Evolutionary conservation across 345 rosid genomes (phyloP), one percentile per base, ranked within the genome.

Genomic region (Erysimum cheiranthoides): DNA sequence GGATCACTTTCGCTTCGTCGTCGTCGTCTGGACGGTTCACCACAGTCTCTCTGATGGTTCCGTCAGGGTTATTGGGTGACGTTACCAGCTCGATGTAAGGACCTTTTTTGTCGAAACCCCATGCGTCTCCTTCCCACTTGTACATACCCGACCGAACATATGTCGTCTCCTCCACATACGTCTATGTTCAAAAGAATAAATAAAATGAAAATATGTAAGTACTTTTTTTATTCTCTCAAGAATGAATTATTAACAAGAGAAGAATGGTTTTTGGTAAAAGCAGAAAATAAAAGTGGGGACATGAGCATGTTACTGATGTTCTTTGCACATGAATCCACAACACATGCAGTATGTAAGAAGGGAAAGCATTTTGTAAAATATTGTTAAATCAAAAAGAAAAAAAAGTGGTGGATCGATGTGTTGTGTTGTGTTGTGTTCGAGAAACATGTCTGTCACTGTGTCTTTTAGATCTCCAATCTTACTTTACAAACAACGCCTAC

Each of bases 1-100:
- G 80, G 31, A 94, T 82, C 27, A 84, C 80, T 73, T 81, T 86
- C 18, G 90, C 96, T 21, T 80, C 85, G 12, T 71, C 76, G 12
- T 71, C 76, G 13, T 77, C 3, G 46, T 76, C n/a, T 72, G 81
- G 77, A 32, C 73, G 77, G 73, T 89, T 89, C 81, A 90, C 89
- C 64, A 89, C 96, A 4, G 97, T 82, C 66, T 85, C 84, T 59
- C 92, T 78, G 36, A 82, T 76, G 12, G 85, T 51, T 14, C 97
- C 97, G 12, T 94, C 98, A 0, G 98, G 98, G 68, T 94, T 94
- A 79, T 86, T 89, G 0, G 96, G 98, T 21, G 97, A 84, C 3
- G 88, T 90, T 14, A 92, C 84, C 8, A 89, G 61, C 84, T 94
- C 96, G 4, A 94, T 82, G 65, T 80, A 90, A 5, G 91, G 84